phyloP scores from a whole-genome alignment of 176 grass and related monocot species.

The Chloris gayana region DNA sequence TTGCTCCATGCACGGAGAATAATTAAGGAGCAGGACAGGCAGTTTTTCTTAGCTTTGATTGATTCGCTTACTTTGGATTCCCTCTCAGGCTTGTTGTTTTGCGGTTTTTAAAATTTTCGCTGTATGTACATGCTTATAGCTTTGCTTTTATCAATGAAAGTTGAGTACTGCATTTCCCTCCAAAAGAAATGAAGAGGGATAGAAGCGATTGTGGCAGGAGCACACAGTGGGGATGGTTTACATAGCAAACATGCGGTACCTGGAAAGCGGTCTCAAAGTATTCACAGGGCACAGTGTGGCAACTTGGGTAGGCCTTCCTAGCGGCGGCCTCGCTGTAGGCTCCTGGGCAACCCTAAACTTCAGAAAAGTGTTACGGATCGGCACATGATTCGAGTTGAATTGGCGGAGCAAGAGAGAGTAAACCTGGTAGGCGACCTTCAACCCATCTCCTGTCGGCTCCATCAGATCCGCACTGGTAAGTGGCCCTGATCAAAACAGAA shows the following conservation, averaged over 20 bases:
- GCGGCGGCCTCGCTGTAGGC: conserved; percentile 88
- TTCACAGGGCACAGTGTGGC: conserved; percentile 77
- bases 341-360: conserved; percentile 62
- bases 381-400: background rate
- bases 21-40: too few species aligned
- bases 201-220: background rate
- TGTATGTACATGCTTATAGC: too few species aligned
- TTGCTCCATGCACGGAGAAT: too few species aligned
- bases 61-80: too few species aligned
- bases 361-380: background rate
- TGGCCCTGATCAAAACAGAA: conserved; percentile 39
- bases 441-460: conserved; percentile 35
- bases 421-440: conserved; percentile 83
- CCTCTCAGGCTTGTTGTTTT: too few species aligned
- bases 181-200: background rate
- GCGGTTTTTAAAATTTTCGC: too few species aligned
- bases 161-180: too few species aligned
- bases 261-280: conserved; percentile 79
- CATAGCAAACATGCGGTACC: conserved; percentile 6
- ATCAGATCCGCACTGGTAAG: conserved; percentile 57
- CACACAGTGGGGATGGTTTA: background rate
- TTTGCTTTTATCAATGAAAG: too few species aligned
- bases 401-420: background rate
- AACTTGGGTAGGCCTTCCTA: conserved; percentile 77
- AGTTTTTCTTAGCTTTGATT: too few species aligned